Evolutionary conservation across 805 yeast species (phyloP).

Genomic region (Kodamaea fukazawae): DNA sequence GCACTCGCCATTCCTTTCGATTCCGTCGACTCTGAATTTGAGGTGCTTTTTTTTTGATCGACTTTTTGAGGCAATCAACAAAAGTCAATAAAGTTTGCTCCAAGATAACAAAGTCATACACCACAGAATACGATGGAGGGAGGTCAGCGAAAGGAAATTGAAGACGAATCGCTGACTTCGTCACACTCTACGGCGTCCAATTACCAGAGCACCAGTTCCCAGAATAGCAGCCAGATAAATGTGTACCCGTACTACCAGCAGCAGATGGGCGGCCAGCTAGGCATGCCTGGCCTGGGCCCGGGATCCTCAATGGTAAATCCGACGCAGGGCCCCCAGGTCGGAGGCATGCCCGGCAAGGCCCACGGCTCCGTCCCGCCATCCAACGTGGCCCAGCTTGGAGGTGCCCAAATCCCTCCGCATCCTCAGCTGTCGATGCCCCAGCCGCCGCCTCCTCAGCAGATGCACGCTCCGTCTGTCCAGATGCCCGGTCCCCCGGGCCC

Average conservation of each 20-base stretch:
- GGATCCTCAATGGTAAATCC: no score
- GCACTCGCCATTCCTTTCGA: no score
- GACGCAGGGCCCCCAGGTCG: no score
- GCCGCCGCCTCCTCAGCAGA: neutral
- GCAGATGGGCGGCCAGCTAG: neutral
- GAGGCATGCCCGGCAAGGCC: no score
- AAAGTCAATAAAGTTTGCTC: no score
- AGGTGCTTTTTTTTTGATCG: no score
- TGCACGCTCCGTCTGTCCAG: neutral
- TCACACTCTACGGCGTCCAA: neutral
- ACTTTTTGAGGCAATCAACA: no score
- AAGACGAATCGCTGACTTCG: slow-evolving; percentile 4
- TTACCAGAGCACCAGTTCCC: no score
- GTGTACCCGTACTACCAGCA: slow-evolving; percentile 2
- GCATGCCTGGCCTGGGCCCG: no score
- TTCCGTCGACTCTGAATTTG: no score
- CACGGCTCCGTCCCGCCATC: no score
- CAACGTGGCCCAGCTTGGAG: no score
- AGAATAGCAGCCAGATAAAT: neutral
- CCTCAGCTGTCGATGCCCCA: neutral
- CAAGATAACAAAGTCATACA: neutral
- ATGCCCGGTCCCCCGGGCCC: neutral
- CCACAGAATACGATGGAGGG: neutral
- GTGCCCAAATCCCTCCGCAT: neutral
- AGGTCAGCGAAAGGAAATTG: slow-evolving; percentile 2